Evolutionary conservation across 805 yeast genomes (phyloP), one percentile per base, ranked within the genome.

Genomic region (Saccharomyces paradoxus): DNA sequence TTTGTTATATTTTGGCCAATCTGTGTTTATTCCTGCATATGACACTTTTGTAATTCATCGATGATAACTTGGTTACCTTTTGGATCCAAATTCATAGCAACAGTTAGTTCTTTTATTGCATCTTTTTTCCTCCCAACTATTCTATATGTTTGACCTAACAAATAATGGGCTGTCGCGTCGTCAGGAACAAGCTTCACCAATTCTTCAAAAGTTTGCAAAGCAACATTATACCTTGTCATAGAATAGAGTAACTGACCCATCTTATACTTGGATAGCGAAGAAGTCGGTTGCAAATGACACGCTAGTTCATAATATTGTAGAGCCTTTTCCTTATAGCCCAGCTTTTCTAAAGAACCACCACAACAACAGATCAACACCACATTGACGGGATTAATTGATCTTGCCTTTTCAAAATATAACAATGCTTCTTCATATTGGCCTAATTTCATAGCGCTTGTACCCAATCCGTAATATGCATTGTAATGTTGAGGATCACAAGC

Each of bases 381-480:
- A 69, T 94, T 92, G 48, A 85, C 86, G 1, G 97, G 97, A 65
- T 94, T 94, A 50, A 94, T 89, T 41, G 85, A 81, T 14, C 87
- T 81, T 0, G 98, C 98, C 64, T 86, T 88, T 53, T 89, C 75
- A 73, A 92, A 89, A 69, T 89, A 95, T 58, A 82, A 81, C 63
- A 89, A 91, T 0, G 98, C 97, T 62, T 83, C 82, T 48, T 80
- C 82, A 64, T 83, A 83, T 62, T 89, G 90, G 4, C 97, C 98
- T 52, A 90, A 72, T 63, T 89, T 88, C 68, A 89, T 79, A 67
- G 84, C 86, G 29, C 90, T 95, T 92, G 90, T 89, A 7, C 98
- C 99, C 54, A 94, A 80, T 28, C 99, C 99, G 65, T 94, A 94
- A 64, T 91, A 82, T 0, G 98, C 97, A 70, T 92, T 94, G 70